Evolutionary conservation across 2,329 filamentous ascomycete species (phyloP).

Genomic region (Clathrospora elynae): DNA sequence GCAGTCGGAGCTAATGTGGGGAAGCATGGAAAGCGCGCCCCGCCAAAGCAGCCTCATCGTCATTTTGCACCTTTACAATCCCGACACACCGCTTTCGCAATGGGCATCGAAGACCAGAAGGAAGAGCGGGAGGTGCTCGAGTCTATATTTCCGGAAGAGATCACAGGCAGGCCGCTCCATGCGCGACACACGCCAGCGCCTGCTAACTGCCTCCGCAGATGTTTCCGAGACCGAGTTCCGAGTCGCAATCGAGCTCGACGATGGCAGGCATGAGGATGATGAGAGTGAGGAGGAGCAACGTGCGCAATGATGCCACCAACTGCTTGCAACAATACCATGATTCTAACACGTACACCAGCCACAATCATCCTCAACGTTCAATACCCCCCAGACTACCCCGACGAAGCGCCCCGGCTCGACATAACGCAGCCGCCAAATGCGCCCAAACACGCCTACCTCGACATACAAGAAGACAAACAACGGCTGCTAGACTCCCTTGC

Average conservation of each 20-base stretch:
- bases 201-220: constrained; percentile 60
- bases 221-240: constrained; percentile 88
- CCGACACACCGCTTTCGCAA: constrained; percentile 32
- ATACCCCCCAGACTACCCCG: constrained; percentile 90
- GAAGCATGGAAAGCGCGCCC: constrained; percentile 26
- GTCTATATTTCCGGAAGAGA: constrained; percentile 97
- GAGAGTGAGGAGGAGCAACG: constrained; percentile 62
- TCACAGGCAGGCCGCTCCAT: constrained; percentile 68
- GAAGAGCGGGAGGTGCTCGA: constrained; percentile 98
- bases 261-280: constrained; percentile 60
- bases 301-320: constrained; percentile 26
- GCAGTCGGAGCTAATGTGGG: constrained; percentile 35
- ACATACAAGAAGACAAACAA: constrained; percentile 78
- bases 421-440: constrained; percentile 74
- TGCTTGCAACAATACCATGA: background rate
- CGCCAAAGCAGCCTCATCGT: constrained; percentile 27
- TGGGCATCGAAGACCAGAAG: constrained; percentile 78
- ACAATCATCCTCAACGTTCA: constrained; percentile 80
- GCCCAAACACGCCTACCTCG: constrained; percentile 72
- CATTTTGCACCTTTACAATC: constrained; percentile 10
- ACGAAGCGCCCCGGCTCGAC: constrained; percentile 82
- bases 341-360: constrained; percentile 51
- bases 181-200: background rate
- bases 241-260: constrained; percentile 83
- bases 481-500: constrained; percentile 71